phyloP scores from a whole-genome alignment of 139 green algal genomes.

The Chlorella sp. region DNA sequence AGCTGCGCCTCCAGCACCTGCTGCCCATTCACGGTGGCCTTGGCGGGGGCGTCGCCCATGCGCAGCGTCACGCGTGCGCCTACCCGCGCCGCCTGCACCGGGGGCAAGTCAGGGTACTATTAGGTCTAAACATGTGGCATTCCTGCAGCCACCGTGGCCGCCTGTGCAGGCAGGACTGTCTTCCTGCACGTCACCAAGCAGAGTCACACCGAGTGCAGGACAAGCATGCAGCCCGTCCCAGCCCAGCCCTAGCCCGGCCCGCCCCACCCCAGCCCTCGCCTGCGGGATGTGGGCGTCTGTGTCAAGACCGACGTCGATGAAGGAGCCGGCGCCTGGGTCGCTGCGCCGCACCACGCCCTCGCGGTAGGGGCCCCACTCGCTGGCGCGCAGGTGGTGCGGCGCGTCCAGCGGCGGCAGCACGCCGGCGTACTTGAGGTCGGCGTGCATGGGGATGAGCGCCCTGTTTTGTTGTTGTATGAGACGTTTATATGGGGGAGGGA shows the following conservation, averaged over 20 bases:
- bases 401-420: constrained; percentile 81
- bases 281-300: constrained; percentile 30
- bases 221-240: not conserved
- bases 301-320: constrained; percentile 83
- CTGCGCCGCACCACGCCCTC: constrained; percentile 77
- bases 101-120: too few species aligned
- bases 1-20: constrained; percentile 61
- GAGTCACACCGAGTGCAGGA: not conserved
- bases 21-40: constrained; percentile 41
- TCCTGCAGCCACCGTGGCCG: not conserved
- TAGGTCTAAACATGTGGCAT: not conserved
- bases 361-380: constrained; percentile 82
- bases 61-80: constrained; percentile 61
- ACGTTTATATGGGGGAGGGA: not conserved
- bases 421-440: constrained; percentile 61
- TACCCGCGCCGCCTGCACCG: constrained; percentile 26
- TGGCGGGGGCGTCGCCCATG: constrained; percentile 52
- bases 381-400: constrained; percentile 83
- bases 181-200: not conserved
- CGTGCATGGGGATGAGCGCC: constrained; percentile 67
- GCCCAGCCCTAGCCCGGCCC: not conserved
- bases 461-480: constrained; percentile 22
- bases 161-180: not conserved
- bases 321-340: constrained; percentile 36
- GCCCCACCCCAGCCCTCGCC: not conserved